These are phyloP conservation scores for Penicillium sp. DNA, from an alignment of 2,329 filamentous ascomycete genomes.

Conservation along the genomic window DNA sequence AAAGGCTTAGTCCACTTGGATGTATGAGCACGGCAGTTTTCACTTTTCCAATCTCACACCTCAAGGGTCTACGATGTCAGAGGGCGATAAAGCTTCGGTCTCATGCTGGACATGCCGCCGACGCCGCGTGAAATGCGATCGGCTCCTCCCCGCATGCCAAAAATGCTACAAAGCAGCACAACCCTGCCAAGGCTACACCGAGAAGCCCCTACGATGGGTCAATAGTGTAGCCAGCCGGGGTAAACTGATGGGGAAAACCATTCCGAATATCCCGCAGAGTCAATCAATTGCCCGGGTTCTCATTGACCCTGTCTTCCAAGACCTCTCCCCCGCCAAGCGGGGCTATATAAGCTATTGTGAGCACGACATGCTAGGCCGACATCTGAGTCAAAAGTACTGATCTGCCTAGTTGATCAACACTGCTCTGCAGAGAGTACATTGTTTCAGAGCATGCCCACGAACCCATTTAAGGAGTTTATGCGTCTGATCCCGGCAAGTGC, in stretches of 20 bases:
- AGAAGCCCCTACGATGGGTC: slow-evolving; percentile 13
- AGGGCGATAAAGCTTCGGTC: slow-evolving; percentile 2
- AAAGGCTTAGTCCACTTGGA: not conserved
- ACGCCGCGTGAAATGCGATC: slow-evolving; percentile 16
- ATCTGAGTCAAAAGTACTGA: not conserved
- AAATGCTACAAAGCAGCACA: slow-evolving; percentile 7
- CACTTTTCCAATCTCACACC: not conserved
- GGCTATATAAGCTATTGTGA: slow-evolving; percentile 11
- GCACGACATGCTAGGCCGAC: not conserved
- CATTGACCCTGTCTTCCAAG: slow-evolving; percentile 6
- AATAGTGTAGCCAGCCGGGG: slow-evolving; percentile 17
- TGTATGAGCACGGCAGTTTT: not conserved
- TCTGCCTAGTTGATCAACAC: slow-evolving; percentile 11
- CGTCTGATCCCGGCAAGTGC: slow-evolving; percentile 13
- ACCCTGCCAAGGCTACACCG: slow-evolving; percentile 13
- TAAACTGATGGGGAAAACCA: slow-evolving; percentile 10
- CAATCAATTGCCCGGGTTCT: slow-evolving; percentile 2
- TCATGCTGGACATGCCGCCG: slow-evolving; percentile 19
- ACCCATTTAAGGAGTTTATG: slow-evolving; percentile 17
- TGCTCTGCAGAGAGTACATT: slow-evolving; percentile 15
- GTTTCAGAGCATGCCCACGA: slow-evolving; percentile 5
- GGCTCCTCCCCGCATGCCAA: slow-evolving; percentile 9
- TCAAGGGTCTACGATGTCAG: not conserved
- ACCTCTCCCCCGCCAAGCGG: slow-evolving; percentile 5
- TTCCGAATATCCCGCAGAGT: not conserved